Evolutionary conservation across 2,329 filamentous ascomycete species (phyloP), one percentile per base, ranked within the genome.

Genomic region (Pestalotiopsis sp.): DNA sequence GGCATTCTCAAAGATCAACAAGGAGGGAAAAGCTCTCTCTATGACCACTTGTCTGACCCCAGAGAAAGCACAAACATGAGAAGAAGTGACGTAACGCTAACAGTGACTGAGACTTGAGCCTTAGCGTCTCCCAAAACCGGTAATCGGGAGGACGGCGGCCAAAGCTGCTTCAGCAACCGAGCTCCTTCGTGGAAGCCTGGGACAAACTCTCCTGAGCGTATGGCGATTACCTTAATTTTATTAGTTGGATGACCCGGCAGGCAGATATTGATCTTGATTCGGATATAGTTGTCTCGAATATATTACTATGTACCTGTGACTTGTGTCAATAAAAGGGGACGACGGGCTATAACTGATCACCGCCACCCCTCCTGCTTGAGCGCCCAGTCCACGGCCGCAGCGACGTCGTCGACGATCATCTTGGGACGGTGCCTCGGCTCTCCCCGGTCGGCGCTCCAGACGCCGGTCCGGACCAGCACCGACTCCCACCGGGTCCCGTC

Each of bases 401-500:
- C 86, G 3, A 97, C 94, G 81, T 95, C 90, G 49, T 92, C 87
- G 25, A 92, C 90, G 70, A 94, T 89, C 31, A 86, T 86, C 64
- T 84, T 86, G 7, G 93, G 93, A 73, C 82, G 82, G 77, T 89
- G 86, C 23, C 84, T 84, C 14, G 92, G 92, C 71, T 79, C 78
- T 17, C 75, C 80, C 56, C 83, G 78, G 58, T 79, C 78, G 27
- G 76, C 68, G 25, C 66, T 82, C 81, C 92, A 97, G 1, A 97
- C 94, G 0, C 94, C 94, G 9, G 93, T 97, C 73, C 89, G 86
- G 36, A 97, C 92, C 69, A 97, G 82, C 20, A 97, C 87, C 58
- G 92, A 92, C 56, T 86, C 83, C 94, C 95, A 97, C 69, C 90
- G 84, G n/a, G 90, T 92, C 9, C 91, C 91, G 68, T 86, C 81